These are phyloP conservation scores for Rhizoclosmatium sp. DNA, from an alignment of 192 early-diverging fungal species.

Conservation along the genomic window DNA sequence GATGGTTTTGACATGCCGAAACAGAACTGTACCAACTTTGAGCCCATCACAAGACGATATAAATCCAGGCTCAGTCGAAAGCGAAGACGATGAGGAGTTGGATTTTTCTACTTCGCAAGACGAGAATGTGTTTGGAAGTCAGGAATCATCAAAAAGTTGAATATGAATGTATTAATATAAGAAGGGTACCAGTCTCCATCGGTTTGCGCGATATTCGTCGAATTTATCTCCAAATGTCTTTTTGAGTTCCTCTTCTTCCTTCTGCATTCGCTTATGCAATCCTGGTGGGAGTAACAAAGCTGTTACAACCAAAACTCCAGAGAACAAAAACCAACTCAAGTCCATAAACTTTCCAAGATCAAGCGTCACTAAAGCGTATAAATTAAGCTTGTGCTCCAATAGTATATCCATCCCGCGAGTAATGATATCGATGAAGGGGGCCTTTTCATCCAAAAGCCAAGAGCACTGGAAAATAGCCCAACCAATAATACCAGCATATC, in stretches of 20 bases:
- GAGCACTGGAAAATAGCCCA: slow-evolving; percentile 9
- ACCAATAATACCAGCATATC: slow-evolving; percentile 19
- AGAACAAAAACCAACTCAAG: neutral
- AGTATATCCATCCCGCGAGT: neutral
- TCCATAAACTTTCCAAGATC: slow-evolving; percentile 1
- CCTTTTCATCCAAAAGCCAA: slow-evolving; percentile 8
- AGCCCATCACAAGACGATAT: slow-evolving; percentile 9
- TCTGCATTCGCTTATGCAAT: neutral
- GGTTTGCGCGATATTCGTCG: neutral
- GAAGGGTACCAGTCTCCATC: slow-evolving; percentile 21
- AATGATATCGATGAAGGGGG: neutral
- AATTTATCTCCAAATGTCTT: slow-evolving; percentile 4
- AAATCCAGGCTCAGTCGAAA: neutral
- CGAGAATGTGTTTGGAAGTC: neutral
- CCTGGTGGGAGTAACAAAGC: slow-evolving; percentile 1
- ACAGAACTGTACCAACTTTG: slow-evolving; percentile 12
- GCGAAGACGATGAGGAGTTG: neutral
- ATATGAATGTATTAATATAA: neutral
- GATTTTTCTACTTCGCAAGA: neutral
- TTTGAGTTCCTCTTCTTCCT: slow-evolving; percentile 14
- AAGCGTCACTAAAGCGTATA: neutral
- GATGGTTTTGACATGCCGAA: neutral
- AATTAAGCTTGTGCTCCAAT: neutral
- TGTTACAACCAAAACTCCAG: neutral
- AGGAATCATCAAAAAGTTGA: neutral